Evolutionary conservation across 106 monocot species (phyloP), one percentile per base, ranked within the genome.

Genomic region (Posidonia australis): DNA sequence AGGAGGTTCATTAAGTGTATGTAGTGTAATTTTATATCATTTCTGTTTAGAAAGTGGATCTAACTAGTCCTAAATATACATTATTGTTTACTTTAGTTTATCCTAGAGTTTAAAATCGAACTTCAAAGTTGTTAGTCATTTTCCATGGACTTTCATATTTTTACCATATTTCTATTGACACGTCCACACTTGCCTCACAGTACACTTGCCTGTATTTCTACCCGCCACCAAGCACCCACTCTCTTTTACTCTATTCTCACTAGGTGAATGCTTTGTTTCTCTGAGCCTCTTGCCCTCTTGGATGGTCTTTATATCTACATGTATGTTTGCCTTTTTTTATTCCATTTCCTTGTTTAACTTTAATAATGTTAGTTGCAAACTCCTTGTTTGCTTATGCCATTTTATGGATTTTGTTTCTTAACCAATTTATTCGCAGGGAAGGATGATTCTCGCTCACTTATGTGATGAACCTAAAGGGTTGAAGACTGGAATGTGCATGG

Each of bases 401-500:
- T 49, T 49, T 3, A 49, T 49, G 3, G 49, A 14, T 49, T 36
- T 2, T 36, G 2, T 36, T 36, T 36, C 7, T 7, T 7, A 36
- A 36, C 7, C 36, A 36, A 36, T 60, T 26, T 18, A 62, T 67
- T 62, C 24, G 29, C 80, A 98, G 96, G 96, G 96, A 31, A 87
- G 90, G 67, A 87, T 98, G 90, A 98, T 98, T 76, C 75, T 98
- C 22, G 96, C 96, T 46, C 96, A 98, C 68, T 80, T 98, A n/a
- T 98, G 96, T 69, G 96, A 98, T 71, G 96, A 98, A 70, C 87
- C 87, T 13, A 90, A 90, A 73, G 96, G 96, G 30, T 81, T 98
- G 68, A 98, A 98, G 75, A 87, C 96, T 74, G 90, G 82, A 63
- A 98, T 98, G 96, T 98, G 90, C 78, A 75, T 90, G 96, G 96